Base-by-base conservation (phyloP, 305 asterid genomes). In the Solanum hybrid region DNA sequence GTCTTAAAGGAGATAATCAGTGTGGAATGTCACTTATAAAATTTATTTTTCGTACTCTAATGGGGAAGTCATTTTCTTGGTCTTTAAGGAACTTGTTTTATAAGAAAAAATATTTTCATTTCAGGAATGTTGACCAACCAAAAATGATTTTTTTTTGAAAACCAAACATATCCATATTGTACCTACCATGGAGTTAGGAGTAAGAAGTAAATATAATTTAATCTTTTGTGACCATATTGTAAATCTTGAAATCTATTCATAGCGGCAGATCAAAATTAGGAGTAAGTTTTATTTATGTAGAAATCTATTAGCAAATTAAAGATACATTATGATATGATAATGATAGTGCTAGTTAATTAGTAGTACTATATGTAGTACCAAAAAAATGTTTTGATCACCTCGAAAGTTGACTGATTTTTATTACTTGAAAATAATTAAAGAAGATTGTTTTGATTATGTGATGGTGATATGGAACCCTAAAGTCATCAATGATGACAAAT, bases 381-480 rank as follows among this genome's bases (percentile, higher is more conserved):
- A 71, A 71, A 69, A 92, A 90, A 57, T 84, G 91, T 74, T 92
- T 93, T 93, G 95, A 95, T 34, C 36, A 34, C 94, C 87, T 91
- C 61, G 81, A 89, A 61, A 92, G 87, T 92, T 91, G 92, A 92
- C 92, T 89, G 94, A 90, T 89, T 92, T 91, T 75, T 14, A 75
- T 89, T 91, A 91, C 90, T 87, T 88, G n/a, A 88, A 88, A 88
- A 75, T 88, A 89, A 79, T 79, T 79, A 79, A 82, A 89, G 84
- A 89, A 82, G 51, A 22, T 89, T 77, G 71, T 84, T 67, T 89
- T 80, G 35, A 87, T 92, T 57, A 89, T 87, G 42, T 86, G 86
- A 89, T 89, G 82, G 88, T 77, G 89, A 89, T 77, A 77, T 88
- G 87, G 87, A 87, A 87, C 90, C 93, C 86, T 91, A 86, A 91